A percentile compares a stretch with the other conserved stretches of the same genome.
These are phyloP conservation scores for Fraxinus paxiana DNA, from an alignment of 305 asterid genomes.

Conservation along the genomic window DNA sequence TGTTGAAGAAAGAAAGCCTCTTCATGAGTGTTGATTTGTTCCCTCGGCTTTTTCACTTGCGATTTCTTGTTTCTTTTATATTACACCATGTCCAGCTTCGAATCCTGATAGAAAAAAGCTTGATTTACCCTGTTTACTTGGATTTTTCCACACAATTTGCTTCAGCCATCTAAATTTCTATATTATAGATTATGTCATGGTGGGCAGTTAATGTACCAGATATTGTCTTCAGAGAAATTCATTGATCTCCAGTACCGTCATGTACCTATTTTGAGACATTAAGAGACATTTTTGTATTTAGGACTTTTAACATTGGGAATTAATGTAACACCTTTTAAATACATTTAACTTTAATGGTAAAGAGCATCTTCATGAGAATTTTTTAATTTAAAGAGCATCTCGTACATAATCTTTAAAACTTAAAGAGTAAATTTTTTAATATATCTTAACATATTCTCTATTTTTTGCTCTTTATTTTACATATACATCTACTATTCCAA, in stretches of 20 bases:
- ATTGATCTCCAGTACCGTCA: not conserved
- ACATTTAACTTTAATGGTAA: not conserved
- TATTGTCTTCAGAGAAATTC: not conserved
- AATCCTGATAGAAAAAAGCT: conserved; percentile 10
- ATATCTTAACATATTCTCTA: not conserved
- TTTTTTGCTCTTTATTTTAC: not conserved
- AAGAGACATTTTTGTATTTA: not conserved
- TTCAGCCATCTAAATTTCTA: not conserved
- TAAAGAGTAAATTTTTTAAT: not conserved
- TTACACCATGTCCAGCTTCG: conserved; percentile 3
- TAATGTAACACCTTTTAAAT: not conserved
- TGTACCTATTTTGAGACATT: not conserved
- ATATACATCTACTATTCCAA: too few species aligned
- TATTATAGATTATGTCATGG: not conserved
- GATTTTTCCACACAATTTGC: not conserved
- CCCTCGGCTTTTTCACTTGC: conserved; percentile 26
- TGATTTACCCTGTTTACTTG: conserved; percentile 23
- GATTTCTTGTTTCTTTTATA: conserved; percentile 18
- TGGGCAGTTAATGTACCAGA: not conserved
- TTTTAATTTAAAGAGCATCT: not conserved
- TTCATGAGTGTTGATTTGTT: conserved; percentile 21
- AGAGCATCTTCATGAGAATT: not conserved
- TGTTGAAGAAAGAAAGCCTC: conserved; percentile 1
- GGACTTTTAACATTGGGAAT: not conserved
- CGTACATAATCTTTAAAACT: not conserved